Base-by-base conservation (phyloP, 331 rosid species). In the Stylosanthes scabra region DNA sequence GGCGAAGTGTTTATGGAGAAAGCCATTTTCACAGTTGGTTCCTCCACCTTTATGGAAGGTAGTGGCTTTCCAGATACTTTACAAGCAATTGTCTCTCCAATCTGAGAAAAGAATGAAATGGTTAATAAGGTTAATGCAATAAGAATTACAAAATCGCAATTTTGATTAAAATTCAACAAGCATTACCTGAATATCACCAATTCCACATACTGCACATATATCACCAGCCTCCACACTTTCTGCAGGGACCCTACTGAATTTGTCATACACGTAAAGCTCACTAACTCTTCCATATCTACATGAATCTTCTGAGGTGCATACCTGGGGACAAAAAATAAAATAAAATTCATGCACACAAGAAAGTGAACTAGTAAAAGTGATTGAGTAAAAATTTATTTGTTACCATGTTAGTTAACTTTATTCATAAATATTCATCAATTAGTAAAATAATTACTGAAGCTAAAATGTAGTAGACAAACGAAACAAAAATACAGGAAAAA, bases 141-240 rank as follows among this genome's bases (percentile, higher is more conserved):
- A 34, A 8, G 63, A 54, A 44, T 54, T 6, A 27, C 12, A 46
- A 39, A 69, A 44, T 54, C 9, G 15, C 9, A 29, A 39, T 64
- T 7, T 78, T 69, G 44, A 45, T 40, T 72, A 62, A 57, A 66
- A 77, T 77, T 20, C 52, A 62, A 56, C 49, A 47, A 42, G 63
- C 62, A n/a, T 74, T 54, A 95, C 99, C 99, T 95, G 97, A 83
- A 91, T 80, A 81, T 95, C 99, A 86, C 81, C 63, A 82, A 90
- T 85, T 77, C 99, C 99, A 84, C 99, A 94, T 8, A 90, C 97
- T 69, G 99, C 99, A 83, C 97, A 94, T 76, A 94, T 94, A 83
- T 94, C 99, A 68, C 99, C 97, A 60, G 99, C 99, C 74, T 94
- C 89, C 86, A 94, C 97, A 20, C 79, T 75, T 40, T 86, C 87